Conservation (phyloP, 2,329 filamentous ascomycete species). For the Setomelanomma holmii region DNA sequence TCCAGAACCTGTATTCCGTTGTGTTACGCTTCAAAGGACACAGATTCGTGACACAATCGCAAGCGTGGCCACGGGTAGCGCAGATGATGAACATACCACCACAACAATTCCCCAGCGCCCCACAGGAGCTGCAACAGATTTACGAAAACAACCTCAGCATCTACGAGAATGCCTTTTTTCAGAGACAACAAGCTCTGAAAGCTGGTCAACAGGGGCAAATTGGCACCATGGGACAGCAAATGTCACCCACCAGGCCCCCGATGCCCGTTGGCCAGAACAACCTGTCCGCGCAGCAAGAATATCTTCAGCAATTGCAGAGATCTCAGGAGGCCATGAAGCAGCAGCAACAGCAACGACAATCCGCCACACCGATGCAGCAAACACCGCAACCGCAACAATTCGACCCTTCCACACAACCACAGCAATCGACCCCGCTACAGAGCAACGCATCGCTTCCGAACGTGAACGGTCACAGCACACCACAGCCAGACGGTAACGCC, state of each 20-base stretch:
- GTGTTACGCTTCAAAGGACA: conserved; percentile 82
- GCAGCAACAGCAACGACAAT: conserved; percentile 34
- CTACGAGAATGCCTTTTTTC: conserved; percentile 75
- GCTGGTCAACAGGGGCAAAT: conserved; percentile 31
- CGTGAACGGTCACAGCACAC: conserved; percentile 56
- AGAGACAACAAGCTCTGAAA: conserved; percentile 60
- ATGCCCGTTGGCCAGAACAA: conserved; percentile 46
- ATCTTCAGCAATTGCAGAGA: conserved; percentile 54
- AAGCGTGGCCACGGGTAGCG: conserved; percentile 77
- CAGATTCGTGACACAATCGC: conserved; percentile 71
- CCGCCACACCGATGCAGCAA: conserved; percentile 29
- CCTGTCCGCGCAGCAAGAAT: conserved; percentile 58
- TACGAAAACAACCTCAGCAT: conserved; percentile 78
- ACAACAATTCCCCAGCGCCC: conserved; percentile 65
- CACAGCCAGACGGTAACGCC: conserved; percentile 47
- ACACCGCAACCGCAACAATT: conserved; percentile 33
- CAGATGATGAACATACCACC: conserved; percentile 54
- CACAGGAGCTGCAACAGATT: conserved; percentile 71
- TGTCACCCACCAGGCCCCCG: conserved; percentile 45
- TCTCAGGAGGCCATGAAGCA: conserved; percentile 49
- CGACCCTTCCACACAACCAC: conserved; percentile 36
- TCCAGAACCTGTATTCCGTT: conserved; percentile 78
- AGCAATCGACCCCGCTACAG: conserved; percentile 53
- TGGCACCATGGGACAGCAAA: conserved; percentile 36
- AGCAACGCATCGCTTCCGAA: conserved; percentile 56